Percentiles rank a stretch among this genome's conserved stretches.
Conservation (phyloP, 208 protist species). For the Trypanosoma rangeli region DNA sequence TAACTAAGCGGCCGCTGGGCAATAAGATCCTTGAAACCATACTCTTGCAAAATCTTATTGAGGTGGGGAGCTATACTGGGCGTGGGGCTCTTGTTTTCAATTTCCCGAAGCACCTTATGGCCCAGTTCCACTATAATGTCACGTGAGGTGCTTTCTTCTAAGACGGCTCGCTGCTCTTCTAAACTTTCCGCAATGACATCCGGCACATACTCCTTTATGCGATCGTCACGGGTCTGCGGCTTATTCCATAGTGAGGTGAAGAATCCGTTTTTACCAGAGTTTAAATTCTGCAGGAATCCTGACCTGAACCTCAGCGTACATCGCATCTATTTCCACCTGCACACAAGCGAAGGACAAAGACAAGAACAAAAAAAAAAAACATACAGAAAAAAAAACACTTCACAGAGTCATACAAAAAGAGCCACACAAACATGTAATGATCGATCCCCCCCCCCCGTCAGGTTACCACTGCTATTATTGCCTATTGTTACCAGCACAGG, state of each 20-base stretch:
- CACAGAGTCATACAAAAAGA: not conserved
- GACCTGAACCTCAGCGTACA: constrained; percentile 17
- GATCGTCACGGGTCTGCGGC: constrained; percentile 77
- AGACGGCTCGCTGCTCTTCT: constrained; percentile 72
- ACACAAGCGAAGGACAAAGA: constrained; percentile 10
- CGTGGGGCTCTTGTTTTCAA: constrained; percentile 89
- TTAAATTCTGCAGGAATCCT: constrained; percentile 51
- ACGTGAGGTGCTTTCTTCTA: constrained; percentile 75
- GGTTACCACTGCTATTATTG: too few species aligned
- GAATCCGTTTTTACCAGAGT: constrained; percentile 57
- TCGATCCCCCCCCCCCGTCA: too few species aligned
- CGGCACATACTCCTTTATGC: constrained; percentile 86
- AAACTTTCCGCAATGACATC: constrained; percentile 86
- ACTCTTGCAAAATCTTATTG: constrained; percentile 67
- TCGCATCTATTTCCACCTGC: constrained; percentile 23
- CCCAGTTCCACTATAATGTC: constrained; percentile 84
- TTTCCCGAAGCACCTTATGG: constrained; percentile 70
- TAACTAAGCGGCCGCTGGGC: constrained; percentile 81
- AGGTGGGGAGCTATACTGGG: constrained; percentile 83
- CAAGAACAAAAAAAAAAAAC: constrained; percentile 14
- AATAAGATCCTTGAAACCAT: constrained; percentile 78
- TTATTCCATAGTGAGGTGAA: constrained; percentile 87
- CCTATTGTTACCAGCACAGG: too few species aligned
- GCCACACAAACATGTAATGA: too few species aligned
- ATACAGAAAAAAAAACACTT: constrained; percentile 9